phyloP scores from a whole-genome alignment of 2,329 filamentous ascomycete genomes.

The Aphanocladium album region DNA sequence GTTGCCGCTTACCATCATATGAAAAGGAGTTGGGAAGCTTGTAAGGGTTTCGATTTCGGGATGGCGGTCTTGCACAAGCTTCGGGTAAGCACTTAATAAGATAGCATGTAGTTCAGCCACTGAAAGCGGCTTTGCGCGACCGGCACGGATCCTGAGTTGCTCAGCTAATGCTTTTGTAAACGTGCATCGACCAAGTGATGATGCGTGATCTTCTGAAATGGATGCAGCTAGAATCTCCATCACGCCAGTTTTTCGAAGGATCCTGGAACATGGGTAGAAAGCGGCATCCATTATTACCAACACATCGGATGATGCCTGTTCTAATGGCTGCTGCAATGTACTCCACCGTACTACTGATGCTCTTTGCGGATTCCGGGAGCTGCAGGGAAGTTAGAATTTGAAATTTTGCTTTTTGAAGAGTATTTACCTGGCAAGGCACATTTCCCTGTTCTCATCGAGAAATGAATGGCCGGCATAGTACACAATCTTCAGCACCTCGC shows the following conservation, averaged over 20 bases:
- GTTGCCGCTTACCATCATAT: conserved; percentile 51
- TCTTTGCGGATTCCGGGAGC: conserved; percentile 42
- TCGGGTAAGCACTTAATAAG: conserved; percentile 47
- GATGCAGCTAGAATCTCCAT: conserved; percentile 53
- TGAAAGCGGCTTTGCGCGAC: conserved; percentile 42
- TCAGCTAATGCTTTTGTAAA: conserved; percentile 49
- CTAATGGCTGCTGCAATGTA: conserved; percentile 50
- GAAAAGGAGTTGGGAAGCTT: conserved; percentile 50
- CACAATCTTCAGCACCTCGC: conserved; percentile 54
- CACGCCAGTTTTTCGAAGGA: conserved; percentile 48
- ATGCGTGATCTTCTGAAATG: conserved; percentile 46
- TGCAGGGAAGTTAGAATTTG: conserved; percentile 23
- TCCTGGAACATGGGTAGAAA: conserved; percentile 50
- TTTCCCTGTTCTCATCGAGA: conserved; percentile 50
- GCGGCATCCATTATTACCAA: conserved; percentile 55
- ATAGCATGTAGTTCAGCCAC: conserved; percentile 51
- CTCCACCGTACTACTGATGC: conserved; percentile 50
- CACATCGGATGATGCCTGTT: conserved; percentile 51
- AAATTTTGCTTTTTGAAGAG: no score
- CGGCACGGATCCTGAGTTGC: conserved; percentile 43
- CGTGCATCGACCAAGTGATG: conserved; percentile 42
- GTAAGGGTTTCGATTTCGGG: conserved; percentile 42
- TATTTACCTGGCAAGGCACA: conserved; percentile 52
- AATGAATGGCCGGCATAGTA: conserved; percentile 54
- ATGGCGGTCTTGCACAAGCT: conserved; percentile 45